These are phyloP conservation scores for Oenanthe javanica DNA, from an alignment of 140 eudicot species.

Conservation along the genomic window DNA sequence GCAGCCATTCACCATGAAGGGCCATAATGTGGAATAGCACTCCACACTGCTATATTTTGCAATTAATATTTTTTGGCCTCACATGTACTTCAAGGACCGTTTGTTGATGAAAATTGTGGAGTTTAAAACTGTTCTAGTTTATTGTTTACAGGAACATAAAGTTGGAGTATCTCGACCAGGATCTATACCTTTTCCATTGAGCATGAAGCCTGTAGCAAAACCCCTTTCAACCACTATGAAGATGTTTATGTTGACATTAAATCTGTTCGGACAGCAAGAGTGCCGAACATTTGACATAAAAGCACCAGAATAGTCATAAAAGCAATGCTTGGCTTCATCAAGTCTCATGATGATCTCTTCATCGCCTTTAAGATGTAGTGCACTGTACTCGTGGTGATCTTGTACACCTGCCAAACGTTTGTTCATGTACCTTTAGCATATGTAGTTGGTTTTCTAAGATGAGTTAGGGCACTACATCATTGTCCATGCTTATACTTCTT, in stretches of 20 bases:
- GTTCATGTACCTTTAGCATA: neutral
- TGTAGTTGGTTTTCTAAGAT: neutral
- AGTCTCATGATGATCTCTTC: neutral
- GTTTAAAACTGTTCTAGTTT: neutral
- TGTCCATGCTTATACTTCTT: neutral
- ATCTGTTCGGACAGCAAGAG: neutral
- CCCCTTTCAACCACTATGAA: neutral
- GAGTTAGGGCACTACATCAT: neutral
- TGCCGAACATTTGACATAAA: neutral
- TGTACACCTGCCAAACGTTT: neutral
- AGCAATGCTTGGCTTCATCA: neutral
- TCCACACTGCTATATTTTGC: neutral
- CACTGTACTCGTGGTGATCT: neutral
- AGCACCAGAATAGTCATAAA: neutral
- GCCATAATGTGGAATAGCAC: neutral
- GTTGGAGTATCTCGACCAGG: neutral
- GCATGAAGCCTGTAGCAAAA: neutral
- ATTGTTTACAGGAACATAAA: neutral
- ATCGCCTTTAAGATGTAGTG: neutral
- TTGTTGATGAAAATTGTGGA: no score
- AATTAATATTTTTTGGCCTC: neutral
- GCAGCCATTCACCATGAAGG: conserved; percentile 1
- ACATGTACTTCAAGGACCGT: neutral
- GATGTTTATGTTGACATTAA: neutral
- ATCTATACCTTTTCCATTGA: neutral